Percentiles rank a stretch among this genome's conserved stretches.
Conservation (phyloP, 2,329 filamentous ascomycete species). For the Xylariaceae sp. region DNA sequence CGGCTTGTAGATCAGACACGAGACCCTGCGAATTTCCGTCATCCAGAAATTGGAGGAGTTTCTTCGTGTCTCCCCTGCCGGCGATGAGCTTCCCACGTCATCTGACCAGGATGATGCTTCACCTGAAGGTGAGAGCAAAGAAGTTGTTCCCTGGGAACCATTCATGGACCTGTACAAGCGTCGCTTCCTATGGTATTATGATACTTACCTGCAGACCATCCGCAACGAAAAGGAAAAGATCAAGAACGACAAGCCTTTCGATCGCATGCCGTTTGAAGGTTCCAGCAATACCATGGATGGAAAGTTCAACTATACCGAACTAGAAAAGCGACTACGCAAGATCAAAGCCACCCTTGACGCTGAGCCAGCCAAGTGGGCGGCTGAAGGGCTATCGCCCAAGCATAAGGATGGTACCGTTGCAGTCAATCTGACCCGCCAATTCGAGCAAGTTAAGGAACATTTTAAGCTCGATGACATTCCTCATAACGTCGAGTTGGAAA, state of each 20-base stretch:
- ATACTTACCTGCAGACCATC: slow-evolving; percentile 72
- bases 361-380: slow-evolving; percentile 68
- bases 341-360: slow-evolving; percentile 67
- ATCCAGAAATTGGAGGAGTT: slow-evolving; percentile 80
- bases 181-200: slow-evolving; percentile 93
- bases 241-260: slow-evolving; percentile 59
- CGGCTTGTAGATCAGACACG: slow-evolving; percentile 70
- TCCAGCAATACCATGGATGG: slow-evolving; percentile 77
- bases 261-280: slow-evolving; percentile 84
- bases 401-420: slow-evolving; percentile 68
- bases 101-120: slow-evolving; percentile 29
- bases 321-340: slow-evolving; percentile 62
- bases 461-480: slow-evolving; percentile 68
- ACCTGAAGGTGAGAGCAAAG: slow-evolving; percentile 40
- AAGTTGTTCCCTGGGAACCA: slow-evolving; percentile 63
- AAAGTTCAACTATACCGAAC: slow-evolving; percentile 70
- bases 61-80: slow-evolving; percentile 57
- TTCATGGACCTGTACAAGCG: slow-evolving; percentile 89
- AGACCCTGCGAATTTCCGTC: slow-evolving; percentile 79
- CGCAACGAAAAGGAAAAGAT: slow-evolving; percentile 59
- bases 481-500: slow-evolving; percentile 68
- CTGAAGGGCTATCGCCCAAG: slow-evolving; percentile 59
- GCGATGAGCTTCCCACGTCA: slow-evolving; percentile 35
- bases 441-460: slow-evolving; percentile 70
- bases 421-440: slow-evolving; percentile 77